Base-by-base conservation (phyloP, 805 yeast genomes). In the Scheffersomyces lignosus region DNA sequence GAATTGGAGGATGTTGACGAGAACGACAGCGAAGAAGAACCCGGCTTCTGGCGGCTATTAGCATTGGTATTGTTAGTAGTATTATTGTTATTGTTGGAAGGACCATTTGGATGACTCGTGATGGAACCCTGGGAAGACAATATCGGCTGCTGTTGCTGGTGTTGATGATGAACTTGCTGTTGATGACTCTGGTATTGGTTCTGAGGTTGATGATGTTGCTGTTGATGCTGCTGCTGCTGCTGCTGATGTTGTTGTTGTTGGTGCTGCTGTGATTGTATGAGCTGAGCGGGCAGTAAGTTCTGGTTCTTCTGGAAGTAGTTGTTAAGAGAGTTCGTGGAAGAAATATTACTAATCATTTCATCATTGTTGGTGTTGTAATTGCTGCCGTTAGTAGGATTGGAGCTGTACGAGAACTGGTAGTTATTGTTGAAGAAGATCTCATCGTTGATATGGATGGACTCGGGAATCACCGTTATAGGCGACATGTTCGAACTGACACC, bases 361-460 rank as follows among this genome's bases (percentile, higher is more conserved):
- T 20, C 24, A 20, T 20, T 20, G 24, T 20, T 7, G 24, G 24
- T 20, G 10, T 20, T 10, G 10, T 20, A 20, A 7, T 20, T 7
- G 7, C 9, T 10, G 7, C 24, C 24, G 24, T 20, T 20, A 10
- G 24, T 20, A n/a, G n/a, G n/a, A n/a, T n/a, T n/a, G n/a, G n/a
- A n/a, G n/a, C n/a, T n/a, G n/a, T n/a, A n/a, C n/a, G n/a, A n/a
- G 24, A 20, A 20, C 24, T 20, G 24, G 24, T 20, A 20, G 24
- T 20, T 20, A 23, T 20, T n/a, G 6, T 33, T 24, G 14, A 37
- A 29, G 33, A 37, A 37, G 30, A 37, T 37, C 33, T 38, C 37
- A 31, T 34, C 29, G 32, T 30, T 34, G 33, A 34, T 31, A 25
- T 32, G 34, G 34, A 34, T 37, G 12, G 28, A 18, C 15, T 29